Evolutionary conservation across 495 filamentous ascomycete species (phyloP).

Genomic region (Geoglossum glabrum): DNA sequence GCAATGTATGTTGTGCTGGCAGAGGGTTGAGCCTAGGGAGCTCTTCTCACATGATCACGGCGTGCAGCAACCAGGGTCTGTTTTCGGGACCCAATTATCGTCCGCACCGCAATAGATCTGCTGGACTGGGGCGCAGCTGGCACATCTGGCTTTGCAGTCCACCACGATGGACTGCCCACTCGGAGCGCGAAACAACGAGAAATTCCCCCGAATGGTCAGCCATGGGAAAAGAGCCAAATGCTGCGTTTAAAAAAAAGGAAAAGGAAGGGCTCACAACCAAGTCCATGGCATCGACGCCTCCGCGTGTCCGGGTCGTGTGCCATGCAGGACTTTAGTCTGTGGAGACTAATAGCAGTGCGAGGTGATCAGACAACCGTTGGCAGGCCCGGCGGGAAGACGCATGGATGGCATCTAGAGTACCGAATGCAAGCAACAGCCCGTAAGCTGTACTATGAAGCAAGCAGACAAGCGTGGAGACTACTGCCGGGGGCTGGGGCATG

Average conservation of each 20-base stretch:
- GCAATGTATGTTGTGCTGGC: conserved; percentile 2
- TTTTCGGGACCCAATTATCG: neutral
- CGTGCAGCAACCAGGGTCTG: conserved; percentile 1
- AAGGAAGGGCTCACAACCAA: neutral
- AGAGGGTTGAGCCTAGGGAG: neutral
- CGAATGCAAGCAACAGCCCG: neutral
- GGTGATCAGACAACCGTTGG: neutral
- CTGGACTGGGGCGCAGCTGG: neutral
- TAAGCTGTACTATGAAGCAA: too few relatives aligned
- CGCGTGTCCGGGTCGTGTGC: conserved; percentile 1
- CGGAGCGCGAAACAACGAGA: neutral
- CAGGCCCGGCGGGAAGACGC: neutral
- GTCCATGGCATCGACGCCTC: neutral
- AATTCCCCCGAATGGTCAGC: neutral
- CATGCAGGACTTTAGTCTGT: neutral
- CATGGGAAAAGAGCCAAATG: neutral
- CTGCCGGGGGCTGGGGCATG: neutral
- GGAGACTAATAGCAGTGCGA: neutral
- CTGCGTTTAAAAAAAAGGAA: neutral
- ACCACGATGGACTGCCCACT: too few relatives aligned
- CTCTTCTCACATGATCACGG: neutral
- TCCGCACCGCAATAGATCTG: neutral
- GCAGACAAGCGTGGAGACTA: neutral
- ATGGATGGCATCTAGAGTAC: neutral
- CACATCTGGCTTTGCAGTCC: too few relatives aligned